phyloP scores from a whole-genome alignment of 1,284 basidiomycete genomes.

The Gymnopus androsaceus region DNA sequence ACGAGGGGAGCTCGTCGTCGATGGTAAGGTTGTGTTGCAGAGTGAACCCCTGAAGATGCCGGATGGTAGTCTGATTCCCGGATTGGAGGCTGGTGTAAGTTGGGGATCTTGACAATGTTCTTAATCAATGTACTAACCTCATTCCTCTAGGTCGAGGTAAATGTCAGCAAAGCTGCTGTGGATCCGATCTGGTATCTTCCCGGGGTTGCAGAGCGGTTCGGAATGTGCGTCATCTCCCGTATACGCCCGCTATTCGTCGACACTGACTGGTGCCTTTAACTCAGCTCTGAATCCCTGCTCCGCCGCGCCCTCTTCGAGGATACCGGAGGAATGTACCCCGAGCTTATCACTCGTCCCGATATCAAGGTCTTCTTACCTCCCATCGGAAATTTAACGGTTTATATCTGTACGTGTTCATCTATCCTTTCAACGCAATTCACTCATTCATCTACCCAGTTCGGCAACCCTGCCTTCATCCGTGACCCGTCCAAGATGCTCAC shows the following conservation, averaged over 20 bases:
- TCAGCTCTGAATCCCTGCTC: conserved; percentile 79
- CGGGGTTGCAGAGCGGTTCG: conserved; percentile 88
- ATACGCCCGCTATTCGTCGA: too few relatives aligned
- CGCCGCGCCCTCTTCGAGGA: conserved; percentile 93
- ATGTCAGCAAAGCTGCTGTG: conserved; percentile 85
- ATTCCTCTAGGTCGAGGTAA: conserved; percentile 75
- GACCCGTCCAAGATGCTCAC: conserved; percentile 88
- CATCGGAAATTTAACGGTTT: conserved; percentile 89
- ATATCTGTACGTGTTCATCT: conserved; percentile 71
- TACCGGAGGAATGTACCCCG: conserved; percentile 95
- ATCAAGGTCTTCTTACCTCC: conserved; percentile 95
- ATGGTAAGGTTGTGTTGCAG: conserved; percentile 82
- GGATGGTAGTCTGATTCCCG: conserved; percentile 57
- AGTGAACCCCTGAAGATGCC: conserved; percentile 59
- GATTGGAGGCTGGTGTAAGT: conserved; percentile 68
- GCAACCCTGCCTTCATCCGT: conserved; percentile 76
- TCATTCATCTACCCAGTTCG: conserved; percentile 52
- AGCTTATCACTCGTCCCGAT: conserved; percentile 92
- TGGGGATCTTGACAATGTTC: background rate
- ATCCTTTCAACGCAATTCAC: conserved; percentile 1
- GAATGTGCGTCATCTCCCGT: conserved; percentile 65
- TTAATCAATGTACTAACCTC: background rate
- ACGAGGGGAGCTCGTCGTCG: conserved; percentile 74
- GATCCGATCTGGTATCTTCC: conserved; percentile 96
- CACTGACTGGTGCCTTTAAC: conserved; percentile 18